Evolutionary conservation across 1,139 yeast genomes (phyloP).

Genomic region (Yamadazyma siamensis): DNA sequence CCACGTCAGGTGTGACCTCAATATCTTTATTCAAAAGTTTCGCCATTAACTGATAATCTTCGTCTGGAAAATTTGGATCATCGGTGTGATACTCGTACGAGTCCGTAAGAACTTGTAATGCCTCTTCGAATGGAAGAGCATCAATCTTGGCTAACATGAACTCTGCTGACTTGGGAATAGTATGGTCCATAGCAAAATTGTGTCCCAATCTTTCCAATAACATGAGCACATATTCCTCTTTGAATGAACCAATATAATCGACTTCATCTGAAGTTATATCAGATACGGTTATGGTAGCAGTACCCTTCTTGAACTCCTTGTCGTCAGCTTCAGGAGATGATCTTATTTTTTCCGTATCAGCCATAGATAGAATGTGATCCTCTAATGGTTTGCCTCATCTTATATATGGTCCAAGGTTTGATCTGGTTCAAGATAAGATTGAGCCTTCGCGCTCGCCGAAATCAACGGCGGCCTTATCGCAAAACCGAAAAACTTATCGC

Average conservation of each 20-base stretch:
- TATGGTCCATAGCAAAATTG: neutral
- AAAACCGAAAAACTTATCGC: too few relatives aligned
- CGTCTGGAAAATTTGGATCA: constrained; percentile 48
- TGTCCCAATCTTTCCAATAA: neutral
- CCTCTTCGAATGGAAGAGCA: constrained; percentile 32
- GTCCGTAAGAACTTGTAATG: constrained; percentile 35
- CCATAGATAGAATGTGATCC: too few relatives aligned
- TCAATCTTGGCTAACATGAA: constrained; percentile 34
- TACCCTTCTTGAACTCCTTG: constrained; percentile 2
- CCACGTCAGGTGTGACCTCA: constrained; percentile 5
- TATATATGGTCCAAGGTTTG: too few relatives aligned
- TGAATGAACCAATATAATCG: neutral
- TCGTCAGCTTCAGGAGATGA: too few relatives aligned
- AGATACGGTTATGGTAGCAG: neutral
- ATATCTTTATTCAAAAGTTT: constrained; percentile 7
- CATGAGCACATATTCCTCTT: neutral
- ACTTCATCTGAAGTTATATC: neutral
- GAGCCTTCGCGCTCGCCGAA: too few relatives aligned
- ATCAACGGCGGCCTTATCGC: too few relatives aligned
- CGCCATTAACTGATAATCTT: constrained; percentile 22
- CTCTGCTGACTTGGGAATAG: neutral
- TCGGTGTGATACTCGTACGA: constrained; percentile 37
- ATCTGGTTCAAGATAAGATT: too few relatives aligned
- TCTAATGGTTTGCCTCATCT: too few relatives aligned
- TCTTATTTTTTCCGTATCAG: too few relatives aligned